These are phyloP conservation scores for Calocybe cyanea DNA, from an alignment of 768 basidiomycete species.

Conservation along the genomic window DNA sequence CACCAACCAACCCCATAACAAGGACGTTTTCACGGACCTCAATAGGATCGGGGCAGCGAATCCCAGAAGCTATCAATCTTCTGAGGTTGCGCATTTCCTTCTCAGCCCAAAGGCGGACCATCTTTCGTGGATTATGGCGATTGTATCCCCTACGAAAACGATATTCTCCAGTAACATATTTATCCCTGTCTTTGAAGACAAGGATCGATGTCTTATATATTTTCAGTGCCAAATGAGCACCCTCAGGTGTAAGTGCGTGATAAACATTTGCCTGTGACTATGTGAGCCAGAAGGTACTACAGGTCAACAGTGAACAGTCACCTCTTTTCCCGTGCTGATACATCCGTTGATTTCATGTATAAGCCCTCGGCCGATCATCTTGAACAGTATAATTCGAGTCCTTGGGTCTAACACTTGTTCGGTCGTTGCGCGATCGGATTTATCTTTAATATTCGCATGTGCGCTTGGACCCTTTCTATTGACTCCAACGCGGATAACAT, in stretches of 20 bases:
- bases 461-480: conserved; percentile 93
- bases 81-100: conserved; percentile 98
- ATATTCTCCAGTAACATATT: conserved; percentile 93
- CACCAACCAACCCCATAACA: conserved; percentile 91
- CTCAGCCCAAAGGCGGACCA: conserved; percentile 98
- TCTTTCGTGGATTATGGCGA: conserved; percentile 92
- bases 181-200: conserved; percentile 95
- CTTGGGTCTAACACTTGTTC: conserved; percentile 97
- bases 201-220: conserved; percentile 99
- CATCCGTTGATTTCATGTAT: conserved; percentile 93
- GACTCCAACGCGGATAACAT: conserved; percentile 65
- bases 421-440: conserved; percentile 92
- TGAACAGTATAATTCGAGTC: conserved; percentile 91
- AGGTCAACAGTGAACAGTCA: conserved; percentile 28
- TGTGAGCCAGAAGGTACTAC: neutral
- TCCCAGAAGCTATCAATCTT: conserved; percentile 76
- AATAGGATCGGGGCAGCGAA: conserved; percentile 82
- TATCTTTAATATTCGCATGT: conserved; percentile 88
- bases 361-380: conserved; percentile 90
- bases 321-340: conserved; percentile 98
- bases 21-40: conserved; percentile 97
- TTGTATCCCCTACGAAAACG: conserved; percentile 91
- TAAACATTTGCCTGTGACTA: conserved; percentile 89
- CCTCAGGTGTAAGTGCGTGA: conserved; percentile 64
- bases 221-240: conserved; percentile 81